Percentiles rank a stretch among this genome's conserved stretches.
These are phyloP conservation scores for Pseudogymnoascus sp. DNA, from an alignment of 2,329 filamentous ascomycete species.

Conservation along the genomic window DNA sequence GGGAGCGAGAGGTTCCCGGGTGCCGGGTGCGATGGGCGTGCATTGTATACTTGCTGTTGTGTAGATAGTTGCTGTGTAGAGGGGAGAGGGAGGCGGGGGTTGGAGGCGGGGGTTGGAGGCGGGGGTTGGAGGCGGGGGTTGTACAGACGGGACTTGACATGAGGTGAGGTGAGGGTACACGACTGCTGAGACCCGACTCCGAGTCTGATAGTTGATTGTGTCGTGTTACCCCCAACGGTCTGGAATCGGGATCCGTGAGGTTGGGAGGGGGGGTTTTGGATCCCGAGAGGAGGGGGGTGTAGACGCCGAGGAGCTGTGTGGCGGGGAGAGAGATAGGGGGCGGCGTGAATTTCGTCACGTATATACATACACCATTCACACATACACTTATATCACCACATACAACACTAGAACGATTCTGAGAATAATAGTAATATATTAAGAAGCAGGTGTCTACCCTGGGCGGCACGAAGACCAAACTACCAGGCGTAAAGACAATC, in stretches of 20 bases:
- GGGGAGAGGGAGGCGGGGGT: background rate
- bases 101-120: background rate
- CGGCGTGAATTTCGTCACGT: background rate
- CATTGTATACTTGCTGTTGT: no score
- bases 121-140: background rate
- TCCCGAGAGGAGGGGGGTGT: background rate
- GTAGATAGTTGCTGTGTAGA: background rate
- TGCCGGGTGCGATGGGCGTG: no score
- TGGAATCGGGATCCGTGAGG: background rate
- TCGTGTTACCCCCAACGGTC: background rate
- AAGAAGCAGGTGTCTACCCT: background rate
- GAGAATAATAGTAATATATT: constrained; percentile 5
- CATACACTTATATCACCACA: background rate
- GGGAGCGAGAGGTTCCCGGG: background rate
- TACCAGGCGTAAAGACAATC: background rate
- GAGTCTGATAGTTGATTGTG: background rate
- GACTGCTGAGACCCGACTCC: background rate
- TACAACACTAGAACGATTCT: no score
- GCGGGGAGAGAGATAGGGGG: background rate
- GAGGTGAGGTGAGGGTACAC: background rate
- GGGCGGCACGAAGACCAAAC: background rate
- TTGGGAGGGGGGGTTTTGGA: background rate
- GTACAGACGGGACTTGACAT: background rate
- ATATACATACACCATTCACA: background rate
- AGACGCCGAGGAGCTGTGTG: background rate